These are phyloP conservation scores for Arabidopsis lyrata DNA, from an alignment of 441 rosid genomes.

Conservation along the genomic window DNA sequence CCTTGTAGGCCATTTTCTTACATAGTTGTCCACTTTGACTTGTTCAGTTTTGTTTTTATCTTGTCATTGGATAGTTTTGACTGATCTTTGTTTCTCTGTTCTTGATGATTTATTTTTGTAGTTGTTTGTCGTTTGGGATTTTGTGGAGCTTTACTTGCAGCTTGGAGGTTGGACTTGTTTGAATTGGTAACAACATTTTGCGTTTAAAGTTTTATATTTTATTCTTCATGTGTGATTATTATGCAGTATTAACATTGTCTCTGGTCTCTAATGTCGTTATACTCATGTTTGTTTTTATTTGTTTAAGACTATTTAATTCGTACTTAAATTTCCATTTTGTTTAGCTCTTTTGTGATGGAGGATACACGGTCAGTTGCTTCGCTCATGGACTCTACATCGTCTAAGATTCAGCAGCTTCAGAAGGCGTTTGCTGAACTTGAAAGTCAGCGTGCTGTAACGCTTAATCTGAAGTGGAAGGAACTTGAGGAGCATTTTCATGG, in stretches of 20 bases:
- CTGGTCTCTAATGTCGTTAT: background rate
- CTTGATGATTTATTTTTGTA: constrained; percentile 20
- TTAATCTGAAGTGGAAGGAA: constrained; percentile 95
- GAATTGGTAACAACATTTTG: constrained; percentile 21
- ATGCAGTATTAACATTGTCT: background rate
- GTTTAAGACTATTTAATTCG: background rate
- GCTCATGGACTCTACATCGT: constrained; percentile 82
- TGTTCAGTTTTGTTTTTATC: background rate
- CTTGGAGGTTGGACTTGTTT: constrained; percentile 27
- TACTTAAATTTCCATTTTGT: background rate
- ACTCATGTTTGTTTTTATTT: constrained; percentile 2
- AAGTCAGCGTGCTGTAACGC: constrained; percentile 84
- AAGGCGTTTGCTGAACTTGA: constrained; percentile 98
- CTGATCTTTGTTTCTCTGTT: background rate
- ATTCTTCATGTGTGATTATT: constrained; percentile 13
- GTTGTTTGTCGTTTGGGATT: constrained; percentile 16
- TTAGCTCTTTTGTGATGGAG: constrained; percentile 62
- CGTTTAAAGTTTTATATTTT: background rate
- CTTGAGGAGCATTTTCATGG: constrained; percentile 98
- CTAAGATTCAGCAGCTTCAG: constrained; percentile 97
- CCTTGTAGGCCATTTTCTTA: background rate
- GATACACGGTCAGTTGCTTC: constrained; percentile 72
- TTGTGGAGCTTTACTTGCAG: constrained; percentile 28
- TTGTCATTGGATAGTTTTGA: background rate
- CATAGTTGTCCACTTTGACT: background rate